Evolutionary conservation across 129 eudicot species (phyloP), one percentile per base, ranked within the genome.

Genomic region (Tagetes erecta): DNA sequence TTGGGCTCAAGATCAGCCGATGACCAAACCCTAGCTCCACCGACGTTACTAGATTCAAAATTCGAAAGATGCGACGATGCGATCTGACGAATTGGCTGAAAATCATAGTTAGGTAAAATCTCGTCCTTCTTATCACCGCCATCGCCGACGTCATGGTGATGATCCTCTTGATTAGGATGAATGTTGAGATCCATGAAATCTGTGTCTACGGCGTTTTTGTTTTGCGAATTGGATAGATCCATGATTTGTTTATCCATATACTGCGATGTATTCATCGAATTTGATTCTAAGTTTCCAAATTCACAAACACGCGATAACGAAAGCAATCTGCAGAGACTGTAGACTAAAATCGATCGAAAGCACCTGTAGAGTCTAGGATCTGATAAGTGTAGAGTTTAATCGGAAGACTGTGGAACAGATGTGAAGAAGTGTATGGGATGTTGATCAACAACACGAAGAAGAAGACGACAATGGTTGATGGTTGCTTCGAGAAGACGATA

Each of bases 211-310:
- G 57, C 71, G 73, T 5, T 74, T 70, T 72, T 86, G 76, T 45
- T 79, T 57, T 87, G 89, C 0, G 98, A 88, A 78, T 86, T 83
- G 35, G 96, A 84, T 68, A 94, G 92, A 87, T 94, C 97, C 98
- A 94, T 94, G 75, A 94, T 94, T 83, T 94, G 97, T 73, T 94
- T 94, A 83, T 94, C 98, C 97, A 88, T 90, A 73, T 67, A 94
- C 86, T 82, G 82, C 76, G 91, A 86, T 56, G 97, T 80, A 70
- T 90, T 88, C 98, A 94, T 94, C 77, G 81, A 84, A 46, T 63
- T 74, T 2, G 52, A 3, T 9, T 46, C 57, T 31, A 36, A 51
- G n/a, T 52, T 49, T 38, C 53, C 49, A 4, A 70, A 57, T 64
- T 63, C 42, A 67, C 10, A 46, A 60, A 47, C 62, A 55, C 27